Evolutionary conservation across 805 yeast species (phyloP), one percentile per base, ranked within the genome.

Genomic region (Candida oleophila): DNA sequence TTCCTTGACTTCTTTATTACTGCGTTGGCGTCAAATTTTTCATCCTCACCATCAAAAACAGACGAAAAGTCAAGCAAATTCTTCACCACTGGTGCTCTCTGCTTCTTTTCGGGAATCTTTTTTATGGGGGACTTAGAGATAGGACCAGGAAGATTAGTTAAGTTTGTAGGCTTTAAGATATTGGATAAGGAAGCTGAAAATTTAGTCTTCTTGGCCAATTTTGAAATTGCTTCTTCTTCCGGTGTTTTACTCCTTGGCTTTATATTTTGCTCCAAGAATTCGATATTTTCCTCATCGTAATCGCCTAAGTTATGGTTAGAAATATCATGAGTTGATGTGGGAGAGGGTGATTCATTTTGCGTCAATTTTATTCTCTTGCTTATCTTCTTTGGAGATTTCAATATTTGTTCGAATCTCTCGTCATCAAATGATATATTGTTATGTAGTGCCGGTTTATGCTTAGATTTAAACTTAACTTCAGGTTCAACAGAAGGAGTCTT

Each of bases 241-340:
- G 30, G 28, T 21, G 41, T 11, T 38, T 20, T 21, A 9, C 15
- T 15, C 14, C 14, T 38, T 35, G 12, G 22, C 14, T 38, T 38
- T n/a, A 38, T 18, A 38, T 38, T 20, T 14, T 28, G 12, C 22
- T 69, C 73, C 25, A 65, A 46, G 38, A 50, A 60, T 3, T 61
- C 56, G 3, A 69, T 28, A 46, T 68, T 62, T 2, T 55, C 53
- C 45, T 66, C 74, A 4, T 60, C 68, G 42, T 69, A 68, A 35
- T 68, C 73, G 16, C 72, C 73, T 3, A 66, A 43, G 32, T 66
- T 61, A 16, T 60, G 69, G 41, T 59, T 55, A 2, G 70, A 65
- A 9, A 56, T 22, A 40, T 66, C 67, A 45, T 54, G 56, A 4
- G 60, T 35, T 1, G 56, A 44, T 2, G 22, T 21, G 11, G 53